phyloP scores from a whole-genome alignment of 2,329 filamentous ascomycete species.

The Aspergillus caelatus region DNA sequence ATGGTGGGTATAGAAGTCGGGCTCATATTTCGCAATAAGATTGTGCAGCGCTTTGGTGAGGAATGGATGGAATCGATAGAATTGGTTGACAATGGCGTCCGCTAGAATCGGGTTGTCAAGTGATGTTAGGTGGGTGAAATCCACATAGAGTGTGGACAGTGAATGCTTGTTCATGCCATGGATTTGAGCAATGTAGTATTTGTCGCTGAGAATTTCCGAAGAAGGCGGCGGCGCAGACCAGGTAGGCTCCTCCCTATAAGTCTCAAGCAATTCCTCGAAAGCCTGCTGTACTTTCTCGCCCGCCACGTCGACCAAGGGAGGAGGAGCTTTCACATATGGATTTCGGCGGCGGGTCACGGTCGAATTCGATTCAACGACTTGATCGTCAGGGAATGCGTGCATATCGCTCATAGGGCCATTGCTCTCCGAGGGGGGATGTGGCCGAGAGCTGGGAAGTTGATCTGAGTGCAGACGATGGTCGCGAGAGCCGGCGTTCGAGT shows the following conservation, averaged over 20 bases:
- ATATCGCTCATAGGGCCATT: conserved; percentile 59
- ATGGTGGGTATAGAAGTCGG: conserved; percentile 90
- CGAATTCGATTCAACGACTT: conserved; percentile 59
- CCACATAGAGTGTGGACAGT: conserved; percentile 68
- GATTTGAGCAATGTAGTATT: conserved; percentile 69
- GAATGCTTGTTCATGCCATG: conserved; percentile 63
- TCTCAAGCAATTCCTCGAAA: conserved; percentile 67
- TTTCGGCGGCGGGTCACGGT: conserved; percentile 52
- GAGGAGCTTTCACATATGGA: conserved; percentile 56
- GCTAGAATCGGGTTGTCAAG: conserved; percentile 80
- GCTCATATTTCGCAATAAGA: conserved; percentile 91
- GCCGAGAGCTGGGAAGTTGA: conserved; percentile 57
- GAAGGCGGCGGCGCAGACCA: conserved; percentile 56
- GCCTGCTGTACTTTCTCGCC: conserved; percentile 64
- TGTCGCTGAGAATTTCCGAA: conserved; percentile 60
- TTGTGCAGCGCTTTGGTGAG: conserved; percentile 87
- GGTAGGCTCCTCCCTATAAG: conserved; percentile 59
- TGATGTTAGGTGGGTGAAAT: conserved; percentile 75
- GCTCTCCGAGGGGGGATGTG: conserved; percentile 54
- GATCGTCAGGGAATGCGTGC: conserved; percentile 64
- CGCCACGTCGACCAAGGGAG: conserved; percentile 62
- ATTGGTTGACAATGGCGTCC: conserved; percentile 82
- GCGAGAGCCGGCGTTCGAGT: conserved; percentile 35
- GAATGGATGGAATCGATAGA: conserved; percentile 94
- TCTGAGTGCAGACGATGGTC: conserved; percentile 38